Evolutionary conservation across 495 filamentous ascomycete genomes (phyloP), one percentile per base, ranked within the genome.

Genomic region (Aspergillus hancockii): DNA sequence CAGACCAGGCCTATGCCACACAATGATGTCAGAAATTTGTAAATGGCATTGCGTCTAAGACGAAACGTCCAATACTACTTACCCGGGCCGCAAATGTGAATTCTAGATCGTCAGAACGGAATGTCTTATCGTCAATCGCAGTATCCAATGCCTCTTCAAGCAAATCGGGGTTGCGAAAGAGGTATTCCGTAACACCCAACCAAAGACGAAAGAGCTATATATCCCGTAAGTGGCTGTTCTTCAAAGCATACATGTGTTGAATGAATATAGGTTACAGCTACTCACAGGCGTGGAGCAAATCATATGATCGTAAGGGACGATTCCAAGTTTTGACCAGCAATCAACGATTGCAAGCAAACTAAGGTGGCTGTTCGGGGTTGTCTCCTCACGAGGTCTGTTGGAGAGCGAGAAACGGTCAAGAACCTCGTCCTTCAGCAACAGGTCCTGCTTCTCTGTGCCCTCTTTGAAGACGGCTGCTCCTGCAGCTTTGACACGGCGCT

Each of bases 241-340:
- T 8, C 18, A n/a, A n/a, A n/a, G n/a, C n/a, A 21, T 36, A 3
- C 9, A 23, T n/a, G 22, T 3, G 25, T 22, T 4, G 3, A n/a
- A 0, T 16, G 14, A 41, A 49, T 8, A 47, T 54, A 31, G 14
- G 13, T 25, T 19, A 52, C 22, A 14, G 49, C 18, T 19, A 77
- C 83, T 71, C 71, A 89, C 87, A 53, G 94, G 94, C 14, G 94
- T 98, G 13, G 91, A 96, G 76, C 94, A 98, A 63, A 98, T 96
- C 92, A 98, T 97, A 77, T 98, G 94, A 72, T 98, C 93, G 71
- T 98, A 98, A 1, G 94, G 94, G 32, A 94, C 89, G 61, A 97
- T 98, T 32, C 87, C 90, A 14, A 97, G 80, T 58, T 89, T 89
- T 72, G 87, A 93, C 94, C 94, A 98, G 74, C 92, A 98, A 75